Percentiles rank a stretch among this genome's conserved stretches.
phyloP scores from a whole-genome alignment of 1,284 basidiomycete genomes.

The Grifola frondosa region DNA sequence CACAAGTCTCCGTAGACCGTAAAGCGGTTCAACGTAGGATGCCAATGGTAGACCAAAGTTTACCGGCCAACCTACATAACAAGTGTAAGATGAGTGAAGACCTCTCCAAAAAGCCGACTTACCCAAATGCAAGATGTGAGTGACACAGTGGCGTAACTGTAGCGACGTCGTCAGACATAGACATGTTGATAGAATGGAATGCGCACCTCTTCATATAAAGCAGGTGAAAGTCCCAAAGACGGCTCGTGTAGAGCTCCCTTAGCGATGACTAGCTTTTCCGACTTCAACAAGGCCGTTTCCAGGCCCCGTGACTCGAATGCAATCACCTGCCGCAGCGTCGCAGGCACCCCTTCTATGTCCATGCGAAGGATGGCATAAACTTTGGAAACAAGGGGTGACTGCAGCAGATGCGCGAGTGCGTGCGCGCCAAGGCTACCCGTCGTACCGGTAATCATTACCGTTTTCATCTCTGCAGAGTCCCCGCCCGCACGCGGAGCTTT shows the following conservation, averaged over 20 bases:
- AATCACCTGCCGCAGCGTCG: too few species aligned
- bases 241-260: conserved; percentile 21
- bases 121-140: conserved; percentile 37
- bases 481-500: too few species aligned
- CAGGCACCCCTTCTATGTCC: too few species aligned
- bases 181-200: too few species aligned
- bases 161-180: not conserved
- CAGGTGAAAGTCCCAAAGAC: conserved; percentile 24
- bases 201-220: conserved; percentile 19
- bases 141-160: conserved; percentile 19
- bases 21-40: too few species aligned
- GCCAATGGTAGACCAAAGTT: too few species aligned
- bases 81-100: too few species aligned
- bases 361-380: too few species aligned
- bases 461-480: too few species aligned
- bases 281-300: conserved; percentile 9
- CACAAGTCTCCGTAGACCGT: conserved; percentile 35
- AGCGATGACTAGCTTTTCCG: conserved; percentile 24
- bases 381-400: not conserved
- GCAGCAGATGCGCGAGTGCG: conserved; percentile 4
- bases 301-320: conserved; percentile 20
- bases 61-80: too few species aligned
- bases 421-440: conserved; percentile 6
- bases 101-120: conserved; percentile 1
- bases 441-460: conserved; percentile 8